Evolutionary conservation across 306 rosid genomes (phyloP), one percentile per base, ranked within the genome.

Genomic region (Trichosanthes cucumerina): DNA sequence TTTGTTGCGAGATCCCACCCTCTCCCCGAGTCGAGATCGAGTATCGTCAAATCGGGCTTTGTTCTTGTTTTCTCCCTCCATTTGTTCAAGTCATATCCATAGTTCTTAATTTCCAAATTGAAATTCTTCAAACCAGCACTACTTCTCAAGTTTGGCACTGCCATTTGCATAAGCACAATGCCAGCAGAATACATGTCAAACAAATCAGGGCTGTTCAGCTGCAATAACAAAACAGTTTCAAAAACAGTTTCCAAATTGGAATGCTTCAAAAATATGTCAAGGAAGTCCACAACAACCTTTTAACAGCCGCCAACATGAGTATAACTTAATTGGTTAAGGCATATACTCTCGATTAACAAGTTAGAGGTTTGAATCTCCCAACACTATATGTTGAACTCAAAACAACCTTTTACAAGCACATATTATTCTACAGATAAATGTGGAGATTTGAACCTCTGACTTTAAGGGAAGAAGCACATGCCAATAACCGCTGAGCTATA

Each of bases 101-200:
- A 88, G 11, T 74, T 84, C 83, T 86, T 92, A 12, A 96, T 46
- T 81, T 96, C 99, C 79, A 82, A 60, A 60, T 92, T 96, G 88
- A 96, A 92, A 81, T 87, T 96, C 91, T 87, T 92, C 86, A 96
- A 83, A 71, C 97, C 92, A 54, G 99, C 68, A 14, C 88, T 33
- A 64, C 96, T 83, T 84, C 98, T 91, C 83, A 96, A 84, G 58
- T 76, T 74, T 65, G 98, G 99, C 82, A 96, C 81, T 73, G 99
- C 93, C 97, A 92, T 91, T 90, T 96, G 98, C 80, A 96, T 14
- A 24, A 96, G 93, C 78, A 96, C 97, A 81, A 92, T 91, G 64
- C 99, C 99, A 79, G 92, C 96, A n/a, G 97, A 96, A 83, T 92
- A 96, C 91, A 84, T 92, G 83, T 92, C 97, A 85, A 96, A 92